Base-by-base conservation (phyloP, 805 yeast genomes). In the Wickerhamomyces chaumierensis region DNA sequence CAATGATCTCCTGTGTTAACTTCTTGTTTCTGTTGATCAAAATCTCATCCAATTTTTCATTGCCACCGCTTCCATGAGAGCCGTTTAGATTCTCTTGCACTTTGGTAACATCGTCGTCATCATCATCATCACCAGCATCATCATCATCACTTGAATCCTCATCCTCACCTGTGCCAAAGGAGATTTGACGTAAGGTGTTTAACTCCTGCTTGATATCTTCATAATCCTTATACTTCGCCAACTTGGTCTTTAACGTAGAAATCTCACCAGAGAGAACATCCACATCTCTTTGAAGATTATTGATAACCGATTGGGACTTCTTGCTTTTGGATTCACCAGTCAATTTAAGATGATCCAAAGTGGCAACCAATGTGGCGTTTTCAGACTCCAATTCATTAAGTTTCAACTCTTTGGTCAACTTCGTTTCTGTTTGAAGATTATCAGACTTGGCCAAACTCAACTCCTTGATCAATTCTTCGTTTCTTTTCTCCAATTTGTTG, bases 151-250 rank as follows among this genome's bases (percentile, higher is more conserved):
- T 42, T 16, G 46, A 58, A 6, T 49, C 57, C 9, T 52, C 61
- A 21, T 49, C 60, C 20, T 60, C 65, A 3, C 55, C 64, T 14
- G 60, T 63, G 46, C 88, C 88, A 59, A 86, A 81, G 49, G 83
- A 85, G 31, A 86, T 78, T 45, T 79, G 78, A 53, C 81, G 76
- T 43, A 87, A 56, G 19, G 86, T 71, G 16, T 69, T 71, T 46
- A 88, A 63, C 51, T 88, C 96, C 36, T 74, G 71, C 55, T 85
- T 86, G 36, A 87, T 55, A 44, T 84, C 87, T 38, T 82, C 87
- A 57, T 88, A 87, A 53, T 87, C 95, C 2, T 68, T 60, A 37
- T 76, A 73, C 25, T 63, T 56, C 3, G 62, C 61, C 34, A 81
- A 52, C 40, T 72, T 70, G 19, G 61, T 60, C 49, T 71, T 73